Conservation (phyloP, 208 protist species). For the Crithidia expoeki region DNA sequence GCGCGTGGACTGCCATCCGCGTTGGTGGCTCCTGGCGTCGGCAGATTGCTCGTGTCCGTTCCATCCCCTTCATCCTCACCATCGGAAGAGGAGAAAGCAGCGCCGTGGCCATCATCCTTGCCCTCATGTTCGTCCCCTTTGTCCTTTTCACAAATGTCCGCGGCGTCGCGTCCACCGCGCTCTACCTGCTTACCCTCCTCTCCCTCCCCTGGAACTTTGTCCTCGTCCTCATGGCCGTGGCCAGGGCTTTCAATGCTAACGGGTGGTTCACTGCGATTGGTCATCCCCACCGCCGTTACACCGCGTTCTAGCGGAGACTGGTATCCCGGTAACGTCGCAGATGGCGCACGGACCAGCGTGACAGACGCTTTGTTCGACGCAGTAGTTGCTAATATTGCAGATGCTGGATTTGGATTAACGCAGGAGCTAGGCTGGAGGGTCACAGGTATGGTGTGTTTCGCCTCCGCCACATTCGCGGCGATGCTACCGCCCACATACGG, state of each 20-base stretch:
- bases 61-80: not conserved
- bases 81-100: not conserved
- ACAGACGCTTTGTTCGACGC: not conserved
- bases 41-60: not conserved
- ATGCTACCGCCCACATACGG: no score
- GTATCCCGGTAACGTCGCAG: slow-evolving; percentile 4
- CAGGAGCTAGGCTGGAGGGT: not conserved
- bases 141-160: not conserved
- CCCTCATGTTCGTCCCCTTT: not conserved
- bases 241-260: not conserved
- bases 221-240: not conserved
- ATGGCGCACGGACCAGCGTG: not conserved
- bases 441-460: not conserved
- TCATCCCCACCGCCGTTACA: slow-evolving; percentile 12
- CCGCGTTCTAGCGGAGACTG: slow-evolving; percentile 22
- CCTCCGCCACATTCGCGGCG: no score
- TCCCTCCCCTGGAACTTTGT: not conserved
- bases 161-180: not conserved
- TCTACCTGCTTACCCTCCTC: not conserved
- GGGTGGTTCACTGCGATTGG: slow-evolving; percentile 5
- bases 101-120: not conserved
- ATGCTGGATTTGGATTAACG: not conserved
- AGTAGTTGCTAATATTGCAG: no score
- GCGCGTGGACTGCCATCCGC: slow-evolving; percentile 18
- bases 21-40: not conserved